Evolutionary conservation across 129 eudicot species (phyloP).

Genomic region (Gnaphalium uliginosum): DNA sequence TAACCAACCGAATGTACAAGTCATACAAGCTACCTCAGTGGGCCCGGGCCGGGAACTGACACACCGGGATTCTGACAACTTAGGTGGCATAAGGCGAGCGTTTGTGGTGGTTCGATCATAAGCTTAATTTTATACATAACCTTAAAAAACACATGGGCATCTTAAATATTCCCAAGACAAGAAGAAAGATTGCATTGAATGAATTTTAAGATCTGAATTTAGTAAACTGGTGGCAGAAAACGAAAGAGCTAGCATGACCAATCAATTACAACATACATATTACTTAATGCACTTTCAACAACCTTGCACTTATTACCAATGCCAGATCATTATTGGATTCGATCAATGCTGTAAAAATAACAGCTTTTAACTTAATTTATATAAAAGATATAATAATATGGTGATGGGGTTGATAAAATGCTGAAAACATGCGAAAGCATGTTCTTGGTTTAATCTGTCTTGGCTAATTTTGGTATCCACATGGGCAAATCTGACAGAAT

Average conservation of each 20-base stretch:
- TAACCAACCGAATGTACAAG: too few species aligned
- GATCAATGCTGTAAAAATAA: not conserved
- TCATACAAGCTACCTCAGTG: too few species aligned
- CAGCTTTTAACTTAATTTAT: constrained; percentile 7
- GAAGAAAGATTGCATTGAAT: too few species aligned
- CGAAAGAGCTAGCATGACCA: not conserved
- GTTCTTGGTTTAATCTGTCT: constrained; percentile 42
- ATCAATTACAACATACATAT: not conserved
- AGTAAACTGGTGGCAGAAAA: not conserved
- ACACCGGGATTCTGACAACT: not conserved
- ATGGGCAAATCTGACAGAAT: constrained; percentile 58
- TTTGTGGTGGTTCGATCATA: not conserved
- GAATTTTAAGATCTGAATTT: too few species aligned
- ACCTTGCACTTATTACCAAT: constrained; percentile 33
- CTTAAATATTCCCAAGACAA: not conserved
- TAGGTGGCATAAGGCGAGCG: not conserved
- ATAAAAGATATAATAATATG: not conserved
- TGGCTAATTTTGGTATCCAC: constrained; percentile 46
- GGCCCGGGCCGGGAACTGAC: too few species aligned
- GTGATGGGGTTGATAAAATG: constrained; percentile 20
- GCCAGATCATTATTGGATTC: constrained; percentile 23
- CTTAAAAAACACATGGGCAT: not conserved
- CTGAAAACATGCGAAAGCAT: constrained; percentile 16
- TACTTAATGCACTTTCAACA: constrained; percentile 40
- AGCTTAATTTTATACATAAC: not conserved